phyloP scores from a whole-genome alignment of 805 yeast genomes.

The Metschnikowia picachoensis region DNA sequence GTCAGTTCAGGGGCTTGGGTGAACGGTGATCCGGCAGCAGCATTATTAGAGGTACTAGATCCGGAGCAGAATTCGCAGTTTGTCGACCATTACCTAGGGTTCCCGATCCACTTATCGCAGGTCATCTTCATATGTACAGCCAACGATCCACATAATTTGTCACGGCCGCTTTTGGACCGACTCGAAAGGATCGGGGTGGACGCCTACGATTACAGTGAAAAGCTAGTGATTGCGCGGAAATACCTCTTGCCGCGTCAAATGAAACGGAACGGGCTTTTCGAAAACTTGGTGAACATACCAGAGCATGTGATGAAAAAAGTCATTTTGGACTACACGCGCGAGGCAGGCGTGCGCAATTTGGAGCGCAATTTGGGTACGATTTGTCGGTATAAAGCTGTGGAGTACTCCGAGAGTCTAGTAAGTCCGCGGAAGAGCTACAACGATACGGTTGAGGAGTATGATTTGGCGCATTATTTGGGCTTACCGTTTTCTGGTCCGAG shows the following conservation, averaged over 20 bases:
- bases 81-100: slow-evolving; percentile 79
- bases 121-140: slow-evolving; percentile 84
- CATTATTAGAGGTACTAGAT: slow-evolving; percentile 80
- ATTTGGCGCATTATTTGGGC: slow-evolving; percentile 68
- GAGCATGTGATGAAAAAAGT: slow-evolving; percentile 56
- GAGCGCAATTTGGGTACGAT: slow-evolving; percentile 73
- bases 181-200: slow-evolving; percentile 76
- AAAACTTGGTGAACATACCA: slow-evolving; percentile 41
- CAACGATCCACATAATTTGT: slow-evolving; percentile 65
- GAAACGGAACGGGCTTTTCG: slow-evolving; percentile 58
- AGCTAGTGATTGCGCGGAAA: slow-evolving; percentile 62
- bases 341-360: slow-evolving; percentile 79
- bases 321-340: slow-evolving; percentile 71
- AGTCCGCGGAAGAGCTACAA: slow-evolving; percentile 24
- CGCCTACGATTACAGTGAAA: slow-evolving; percentile 79
- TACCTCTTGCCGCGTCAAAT: slow-evolving; percentile 76
- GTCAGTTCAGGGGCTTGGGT: slow-evolving; percentile 39
- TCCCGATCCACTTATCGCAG: slow-evolving; percentile 80
- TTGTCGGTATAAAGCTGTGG: slow-evolving; percentile 81
- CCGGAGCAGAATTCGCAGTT: slow-evolving; percentile 82
- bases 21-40: slow-evolving; percentile 89
- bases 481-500: slow-evolving; percentile 45
- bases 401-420: slow-evolving; percentile 39
- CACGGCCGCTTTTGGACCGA: slow-evolving; percentile 76
- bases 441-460: slow-evolving; percentile 45